Conservation (phyloP, 371 early-diverging fungal species). For the Chytridiales sp. region DNA sequence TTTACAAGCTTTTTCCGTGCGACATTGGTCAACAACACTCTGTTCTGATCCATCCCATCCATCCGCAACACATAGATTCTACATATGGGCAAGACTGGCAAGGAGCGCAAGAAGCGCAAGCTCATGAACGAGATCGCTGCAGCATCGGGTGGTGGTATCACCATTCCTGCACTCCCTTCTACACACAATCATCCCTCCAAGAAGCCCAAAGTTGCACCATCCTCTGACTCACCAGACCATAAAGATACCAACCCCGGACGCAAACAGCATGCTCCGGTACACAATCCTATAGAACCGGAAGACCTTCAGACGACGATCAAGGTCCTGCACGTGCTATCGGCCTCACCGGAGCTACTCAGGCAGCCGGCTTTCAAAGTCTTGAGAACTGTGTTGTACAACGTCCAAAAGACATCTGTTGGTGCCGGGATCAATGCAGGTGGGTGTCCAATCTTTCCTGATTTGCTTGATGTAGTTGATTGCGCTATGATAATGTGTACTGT, state of each 20-base stretch:
- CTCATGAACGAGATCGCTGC: slow-evolving; percentile 15
- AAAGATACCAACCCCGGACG: not conserved
- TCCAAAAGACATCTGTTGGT: slow-evolving; percentile 8
- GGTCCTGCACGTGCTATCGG: slow-evolving; percentile 24
- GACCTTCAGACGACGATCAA: slow-evolving; percentile 26
- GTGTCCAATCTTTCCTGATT: not conserved
- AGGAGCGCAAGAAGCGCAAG: slow-evolving; percentile 35
- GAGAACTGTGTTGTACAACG: slow-evolving; percentile 22
- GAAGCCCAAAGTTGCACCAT: not conserved
- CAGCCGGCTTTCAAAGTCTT: slow-evolving; percentile 27
- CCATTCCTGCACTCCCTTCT: not conserved
- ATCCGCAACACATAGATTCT: too few species aligned
- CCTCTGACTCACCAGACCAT: not conserved
- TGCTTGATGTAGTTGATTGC: not conserved
- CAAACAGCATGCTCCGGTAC: slow-evolving; percentile 7
- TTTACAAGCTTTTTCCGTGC: too few species aligned
- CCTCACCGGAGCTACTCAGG: slow-evolving; percentile 5
- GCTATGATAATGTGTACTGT: not conserved
- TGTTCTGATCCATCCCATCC: too few species aligned
- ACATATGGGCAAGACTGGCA: slow-evolving; percentile 37
- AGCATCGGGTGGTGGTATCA: not conserved
- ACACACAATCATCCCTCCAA: not conserved
- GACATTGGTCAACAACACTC: too few species aligned
- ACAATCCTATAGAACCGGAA: slow-evolving; percentile 1
- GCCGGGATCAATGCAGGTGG: slow-evolving; percentile 22